Evolutionary conservation across 257 asterid genomes (phyloP).

Genomic region (Salvia hispanica): DNA sequence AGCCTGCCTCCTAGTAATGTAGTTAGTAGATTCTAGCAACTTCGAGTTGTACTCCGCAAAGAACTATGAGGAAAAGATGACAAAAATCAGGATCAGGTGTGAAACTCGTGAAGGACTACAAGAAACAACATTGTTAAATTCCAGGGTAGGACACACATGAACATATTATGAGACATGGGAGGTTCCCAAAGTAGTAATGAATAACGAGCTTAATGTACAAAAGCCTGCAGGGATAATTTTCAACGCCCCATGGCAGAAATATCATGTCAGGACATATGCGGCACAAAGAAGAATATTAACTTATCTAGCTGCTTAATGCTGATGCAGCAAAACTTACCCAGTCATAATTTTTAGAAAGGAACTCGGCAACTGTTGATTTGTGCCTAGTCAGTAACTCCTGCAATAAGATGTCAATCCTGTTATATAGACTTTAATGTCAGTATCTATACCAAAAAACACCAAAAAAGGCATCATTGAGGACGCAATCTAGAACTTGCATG

Average conservation of each 20-base stretch:
- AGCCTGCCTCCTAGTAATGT: constrained; percentile 91
- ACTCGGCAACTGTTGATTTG: constrained; percentile 91
- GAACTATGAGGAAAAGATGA: constrained; percentile 46
- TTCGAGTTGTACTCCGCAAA: constrained; percentile 86
- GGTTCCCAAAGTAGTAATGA: too few species aligned
- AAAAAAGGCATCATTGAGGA: background rate
- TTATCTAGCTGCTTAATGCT: constrained; percentile 1
- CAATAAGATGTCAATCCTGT: constrained; percentile 41
- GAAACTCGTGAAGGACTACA: constrained; percentile 14
- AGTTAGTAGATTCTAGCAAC: constrained; percentile 78
- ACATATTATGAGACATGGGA: too few species aligned
- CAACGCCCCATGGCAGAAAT: constrained; percentile 12
- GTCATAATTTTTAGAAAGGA: constrained; percentile 85
- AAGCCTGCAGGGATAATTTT: constrained; percentile 4
- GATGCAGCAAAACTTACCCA: constrained; percentile 59
- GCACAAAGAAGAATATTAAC: constrained; percentile 1
- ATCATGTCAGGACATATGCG: constrained; percentile 14
- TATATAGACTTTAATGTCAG: constrained; percentile 21
- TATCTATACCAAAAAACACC: background rate
- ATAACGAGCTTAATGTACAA: constrained; percentile 18
- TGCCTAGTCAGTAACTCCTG: constrained; percentile 98
- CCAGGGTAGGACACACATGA: constrained; percentile 9
- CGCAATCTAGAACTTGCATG: background rate
- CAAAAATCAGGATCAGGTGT: constrained; percentile 20
- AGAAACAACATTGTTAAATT: constrained; percentile 1